Evolutionary conservation across 1,139 yeast species (phyloP), one percentile per base, ranked within the genome.

Genomic region (Protomyces inouyei): DNA sequence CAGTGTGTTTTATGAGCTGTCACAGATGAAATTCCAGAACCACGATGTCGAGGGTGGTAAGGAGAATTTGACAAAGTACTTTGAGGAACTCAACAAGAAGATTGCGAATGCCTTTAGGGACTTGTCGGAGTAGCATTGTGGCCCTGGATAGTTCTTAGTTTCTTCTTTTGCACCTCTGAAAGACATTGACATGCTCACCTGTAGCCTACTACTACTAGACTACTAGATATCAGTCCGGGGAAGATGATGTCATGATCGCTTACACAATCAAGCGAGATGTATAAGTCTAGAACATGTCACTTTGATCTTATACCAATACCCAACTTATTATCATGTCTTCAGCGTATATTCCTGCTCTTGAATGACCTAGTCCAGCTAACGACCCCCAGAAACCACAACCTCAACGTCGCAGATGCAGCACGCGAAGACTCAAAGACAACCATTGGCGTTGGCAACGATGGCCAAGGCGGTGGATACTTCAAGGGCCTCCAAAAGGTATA

Each of bases 1-100:
- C 67, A 97, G 91, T 75, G 88, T 92, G 67, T 91, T 90, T 79
- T 97, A 93, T 77, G 80, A 92, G 66, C 97, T 93, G 67, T 88
- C 98, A 10, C 87, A 96, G 45, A 86, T 97, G 73, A 93, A 93
- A 81, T 93, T 93, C 82, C 87, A 88, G 77, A 97, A 92, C 80
- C 99, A 98, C 72, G 84, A 92, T 70, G 85, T 43, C 48, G 48
- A 43, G 48, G 48, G 85, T 73, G 98, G 98, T 75, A 85, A 90
- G 79, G 82, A 81, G 67, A 95, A 83, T 74, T 85, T 88, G 70
- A 82, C 82, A 71, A 83, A 79, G 72, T 92, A 88, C 76, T 92
- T 89, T 77, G 88, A 84, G 18, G 63, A 55, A 2, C 57, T 59
- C 52, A 35, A 52, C 35, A 51, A 52, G 43, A 51, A 59, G 40